phyloP scores from a whole-genome alignment of 352 stramenopile genomes.

The Phytophthora fragariae region DNA sequence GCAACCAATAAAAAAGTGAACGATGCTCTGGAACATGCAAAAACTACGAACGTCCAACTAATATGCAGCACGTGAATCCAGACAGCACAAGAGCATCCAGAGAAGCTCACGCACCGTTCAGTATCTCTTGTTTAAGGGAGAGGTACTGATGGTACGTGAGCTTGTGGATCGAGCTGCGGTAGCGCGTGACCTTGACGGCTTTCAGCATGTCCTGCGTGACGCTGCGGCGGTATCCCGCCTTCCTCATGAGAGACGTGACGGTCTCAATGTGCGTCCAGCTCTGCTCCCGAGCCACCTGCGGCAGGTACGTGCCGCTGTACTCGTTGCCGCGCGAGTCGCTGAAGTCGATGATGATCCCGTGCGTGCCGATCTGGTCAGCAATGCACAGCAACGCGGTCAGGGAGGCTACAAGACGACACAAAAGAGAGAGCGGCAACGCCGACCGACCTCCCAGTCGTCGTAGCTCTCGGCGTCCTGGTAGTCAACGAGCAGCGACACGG shows the following conservation, averaged over 20 bases:
- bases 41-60: neutral
- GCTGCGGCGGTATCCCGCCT: conserved; percentile 72
- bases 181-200: conserved; percentile 78
- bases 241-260: conserved; percentile 81
- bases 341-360: conserved; percentile 88
- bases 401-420: neutral
- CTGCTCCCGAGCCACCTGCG: conserved; percentile 80
- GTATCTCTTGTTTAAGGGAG: conserved; percentile 61
- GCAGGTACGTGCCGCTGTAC: conserved; percentile 84
- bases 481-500: conserved; percentile 85
- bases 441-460: conserved; percentile 79
- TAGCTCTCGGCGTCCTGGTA: conserved; percentile 80
- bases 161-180: conserved; percentile 85
- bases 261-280: conserved; percentile 77
- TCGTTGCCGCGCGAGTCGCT: conserved; percentile 50
- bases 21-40: conserved; percentile 29
- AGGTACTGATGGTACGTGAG: conserved; percentile 86
- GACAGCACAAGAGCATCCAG: neutral
- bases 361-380: conserved; percentile 56
- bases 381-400: neutral
- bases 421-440: neutral
- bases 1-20: conserved; percentile 39
- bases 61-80: conserved; percentile 9
- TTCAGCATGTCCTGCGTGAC: conserved; percentile 67
- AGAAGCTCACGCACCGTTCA: conserved; percentile 26